Base-by-base conservation (phyloP, 768 basidiomycete genomes). In the Myochromella boudieri region DNA sequence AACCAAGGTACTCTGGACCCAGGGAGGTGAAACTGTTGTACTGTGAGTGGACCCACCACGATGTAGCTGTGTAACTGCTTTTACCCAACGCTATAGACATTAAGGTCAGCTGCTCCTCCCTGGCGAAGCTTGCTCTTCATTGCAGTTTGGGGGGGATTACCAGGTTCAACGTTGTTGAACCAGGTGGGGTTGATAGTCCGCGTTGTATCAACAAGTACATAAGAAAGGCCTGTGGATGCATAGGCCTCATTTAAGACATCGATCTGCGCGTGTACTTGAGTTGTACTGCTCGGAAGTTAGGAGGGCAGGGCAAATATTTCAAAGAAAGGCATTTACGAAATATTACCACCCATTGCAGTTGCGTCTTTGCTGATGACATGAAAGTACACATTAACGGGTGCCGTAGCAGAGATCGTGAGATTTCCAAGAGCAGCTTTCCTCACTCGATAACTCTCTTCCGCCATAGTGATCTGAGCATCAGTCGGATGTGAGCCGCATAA, bases 61-160 rank as follows among this genome's bases (percentile, higher is more conserved):
- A 32, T n/a, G n/a, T n/a, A n/a, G n/a, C n/a, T n/a, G n/a, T n/a
- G n/a, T n/a, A n/a, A n/a, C n/a, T n/a, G n/a, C 5, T 34, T 17
- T 6, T n/a, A 34, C 67, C 76, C 77, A 25, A 77, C 74, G 24
- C 71, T 71, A 63, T 76, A 82, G 27, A 80, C 63, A 46, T 80
- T 80, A 39, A 80, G 64, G 14, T 68, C 68, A 1, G 60, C 60
- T 2, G 60, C 60, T 29, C 66, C 67, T 20, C 79, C 78, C 46
- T 67, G 37, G 37, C 76, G 65, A 34, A 76, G 70, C 9, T 60
- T 17, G 14, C 36, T 59, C 67, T 81, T 82, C 78, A 81, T 80
- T 2, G 60, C 58, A 7, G 66, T 74, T 60, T 81, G 77, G 18
- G 56, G 49, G 9, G 59, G 44, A 26, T 50, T 57, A 33, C 42